Percentiles rank a stretch among this genome's conserved stretches.
These are phyloP conservation scores for Trichodelitschia bisporula DNA, from an alignment of 495 filamentous ascomycete genomes.

Conservation along the genomic window DNA sequence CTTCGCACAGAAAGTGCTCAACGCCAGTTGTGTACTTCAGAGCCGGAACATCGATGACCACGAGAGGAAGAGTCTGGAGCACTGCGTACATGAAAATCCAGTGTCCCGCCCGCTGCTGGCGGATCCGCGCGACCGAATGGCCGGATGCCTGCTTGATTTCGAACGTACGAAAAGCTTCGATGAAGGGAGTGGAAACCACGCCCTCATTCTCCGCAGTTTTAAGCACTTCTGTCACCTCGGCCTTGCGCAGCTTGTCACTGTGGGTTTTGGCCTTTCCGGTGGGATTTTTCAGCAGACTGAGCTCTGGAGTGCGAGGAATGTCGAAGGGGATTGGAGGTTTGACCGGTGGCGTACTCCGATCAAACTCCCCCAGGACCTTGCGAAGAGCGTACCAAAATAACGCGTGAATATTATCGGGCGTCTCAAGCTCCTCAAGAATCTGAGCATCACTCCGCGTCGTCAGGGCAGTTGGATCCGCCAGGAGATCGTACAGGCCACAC, in stretches of 20 bases:
- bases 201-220: slow-evolving; percentile 58
- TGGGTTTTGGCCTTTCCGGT: slow-evolving; percentile 46
- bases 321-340: slow-evolving; percentile 85
- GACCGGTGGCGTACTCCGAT: slow-evolving; percentile 66
- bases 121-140: slow-evolving; percentile 46
- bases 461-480: slow-evolving; percentile 48
- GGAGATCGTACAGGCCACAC: slow-evolving; percentile 62
- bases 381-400: slow-evolving; percentile 29
- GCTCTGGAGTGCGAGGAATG: slow-evolving; percentile 47
- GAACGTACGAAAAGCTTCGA: slow-evolving; percentile 59
- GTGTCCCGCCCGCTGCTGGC: slow-evolving; percentile 55
- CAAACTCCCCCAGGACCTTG: slow-evolving; percentile 59
- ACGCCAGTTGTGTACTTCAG: slow-evolving; percentile 55
- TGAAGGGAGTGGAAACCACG: slow-evolving; percentile 31
- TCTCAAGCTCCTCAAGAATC: slow-evolving; percentile 4
- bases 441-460: slow-evolving; percentile 29
- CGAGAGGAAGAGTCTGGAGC: slow-evolving; percentile 69
- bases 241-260: slow-evolving; percentile 43
- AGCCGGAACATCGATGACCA: slow-evolving; percentile 68
- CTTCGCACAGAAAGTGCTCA: slow-evolving; percentile 93
- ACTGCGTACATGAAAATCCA: slow-evolving; percentile 93
- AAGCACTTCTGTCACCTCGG: slow-evolving; percentile 51
- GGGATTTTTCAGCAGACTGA: slow-evolving; percentile 34
- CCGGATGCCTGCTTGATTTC: slow-evolving; percentile 50
- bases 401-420: neutral